A percentile compares a stretch with the other conserved stretches of the same genome.
Conservation (phyloP, 441 rosid genomes). For the Pelargonium myrrhifolium region DNA sequence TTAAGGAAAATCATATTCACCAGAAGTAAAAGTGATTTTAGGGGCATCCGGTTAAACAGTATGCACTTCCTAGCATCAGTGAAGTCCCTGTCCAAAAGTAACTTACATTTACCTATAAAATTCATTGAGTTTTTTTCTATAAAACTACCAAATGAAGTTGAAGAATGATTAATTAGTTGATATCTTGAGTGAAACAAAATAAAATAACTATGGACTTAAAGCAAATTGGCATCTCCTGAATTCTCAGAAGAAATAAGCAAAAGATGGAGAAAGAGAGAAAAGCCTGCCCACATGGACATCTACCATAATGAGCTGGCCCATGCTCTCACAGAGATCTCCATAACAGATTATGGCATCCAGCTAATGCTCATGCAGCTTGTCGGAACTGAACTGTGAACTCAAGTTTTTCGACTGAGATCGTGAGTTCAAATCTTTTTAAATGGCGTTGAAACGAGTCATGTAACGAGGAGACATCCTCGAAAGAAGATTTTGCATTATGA, state of each 20-base stretch:
- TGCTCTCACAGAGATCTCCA: slow-evolving; percentile 2
- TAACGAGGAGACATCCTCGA: too few relatives aligned
- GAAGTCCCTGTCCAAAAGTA: not conserved
- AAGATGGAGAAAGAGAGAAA: not conserved
- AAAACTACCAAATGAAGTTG: too few relatives aligned
- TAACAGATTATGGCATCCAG: not conserved
- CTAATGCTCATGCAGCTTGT: not conserved
- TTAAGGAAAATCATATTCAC: not conserved
- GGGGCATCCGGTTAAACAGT: not conserved
- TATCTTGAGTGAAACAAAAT: too few relatives aligned
- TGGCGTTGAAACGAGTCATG: too few relatives aligned
- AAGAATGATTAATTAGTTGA: too few relatives aligned
- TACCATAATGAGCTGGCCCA: slow-evolving; percentile 1
- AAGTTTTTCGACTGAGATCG: not conserved
- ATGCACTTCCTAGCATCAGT: not conserved
- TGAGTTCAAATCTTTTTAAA: not conserved
- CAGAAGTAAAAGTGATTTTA: not conserved
- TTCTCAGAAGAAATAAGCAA: not conserved
- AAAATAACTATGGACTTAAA: not conserved
- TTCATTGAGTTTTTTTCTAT: not conserved
- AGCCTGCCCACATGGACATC: slow-evolving; percentile 1
- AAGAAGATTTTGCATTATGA: not conserved
- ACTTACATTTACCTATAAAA: not conserved
- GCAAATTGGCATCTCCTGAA: not conserved
- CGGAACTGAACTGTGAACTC: not conserved